These are phyloP conservation scores for Pleurotus tuber-regium DNA, from an alignment of 768 basidiomycete genomes.

Conservation along the genomic window DNA sequence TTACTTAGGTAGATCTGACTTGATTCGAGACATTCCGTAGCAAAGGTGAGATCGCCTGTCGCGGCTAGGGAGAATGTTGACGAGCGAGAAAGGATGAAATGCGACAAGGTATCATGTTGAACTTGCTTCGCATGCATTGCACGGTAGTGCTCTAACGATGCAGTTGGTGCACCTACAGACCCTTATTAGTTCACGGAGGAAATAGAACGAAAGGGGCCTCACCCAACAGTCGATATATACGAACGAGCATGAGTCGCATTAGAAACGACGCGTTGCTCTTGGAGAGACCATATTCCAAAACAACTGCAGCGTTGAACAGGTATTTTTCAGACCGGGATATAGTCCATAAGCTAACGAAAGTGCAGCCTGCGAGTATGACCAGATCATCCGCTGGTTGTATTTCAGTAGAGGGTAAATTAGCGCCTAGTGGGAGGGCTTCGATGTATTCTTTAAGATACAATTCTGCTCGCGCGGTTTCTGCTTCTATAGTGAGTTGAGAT, in stretches of 20 bases:
- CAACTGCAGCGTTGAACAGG: constrained; percentile 59
- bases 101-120: constrained; percentile 87
- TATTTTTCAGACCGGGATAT: constrained; percentile 51
- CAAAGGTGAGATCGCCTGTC: constrained; percentile 71
- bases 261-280: constrained; percentile 81
- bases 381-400: constrained; percentile 89
- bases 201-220: constrained; percentile 15
- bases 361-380: constrained; percentile 69
- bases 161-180: constrained; percentile 61
- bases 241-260: constrained; percentile 71
- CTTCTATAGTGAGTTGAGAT: constrained; percentile 51
- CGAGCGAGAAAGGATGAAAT: constrained; percentile 74
- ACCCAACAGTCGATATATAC: constrained; percentile 84
- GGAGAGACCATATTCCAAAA: constrained; percentile 70
- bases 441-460: constrained; percentile 63
- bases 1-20: constrained; percentile 81
- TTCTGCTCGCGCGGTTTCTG: constrained; percentile 50
- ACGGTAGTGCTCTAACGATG: constrained; percentile 78
- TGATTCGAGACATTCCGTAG: constrained; percentile 74
- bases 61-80: constrained; percentile 78
- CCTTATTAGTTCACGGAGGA: neutral
- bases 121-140: constrained; percentile 78
- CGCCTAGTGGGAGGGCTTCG: constrained; percentile 64
- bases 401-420: constrained; percentile 66
- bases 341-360: constrained; percentile 62